A percentile compares a stretch with the other conserved stretches of the same genome.
phyloP scores from a whole-genome alignment of 2,329 filamentous ascomycete genomes.

The Fusarium mangiferae region DNA sequence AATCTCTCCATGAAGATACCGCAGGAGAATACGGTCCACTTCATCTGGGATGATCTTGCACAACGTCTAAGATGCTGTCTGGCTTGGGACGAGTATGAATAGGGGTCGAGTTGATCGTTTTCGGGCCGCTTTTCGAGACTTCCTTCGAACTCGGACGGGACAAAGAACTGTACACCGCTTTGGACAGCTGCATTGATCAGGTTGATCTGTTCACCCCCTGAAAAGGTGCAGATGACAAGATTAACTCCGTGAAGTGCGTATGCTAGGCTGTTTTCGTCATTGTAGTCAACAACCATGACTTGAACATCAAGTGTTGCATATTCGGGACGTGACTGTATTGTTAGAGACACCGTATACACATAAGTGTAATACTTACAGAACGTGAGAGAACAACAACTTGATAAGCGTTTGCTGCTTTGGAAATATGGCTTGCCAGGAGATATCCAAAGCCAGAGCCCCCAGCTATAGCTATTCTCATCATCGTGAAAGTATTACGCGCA shows the following conservation, averaged over 20 bases:
- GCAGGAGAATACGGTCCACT: slow-evolving; percentile 77
- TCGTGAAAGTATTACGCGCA: slow-evolving; percentile 32
- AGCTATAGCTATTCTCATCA: slow-evolving; percentile 62
- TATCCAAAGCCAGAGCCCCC: slow-evolving; percentile 58
- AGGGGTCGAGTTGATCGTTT: slow-evolving; percentile 70
- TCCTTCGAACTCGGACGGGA: slow-evolving; percentile 81
- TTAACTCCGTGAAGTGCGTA: slow-evolving; percentile 78
- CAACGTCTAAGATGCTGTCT: slow-evolving; percentile 67
- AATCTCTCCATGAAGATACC: slow-evolving; percentile 82
- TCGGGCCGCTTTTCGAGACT: slow-evolving; percentile 62
- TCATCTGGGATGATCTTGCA: slow-evolving; percentile 60
- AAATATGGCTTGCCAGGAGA: slow-evolving; percentile 64
- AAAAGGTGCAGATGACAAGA: slow-evolving; percentile 79
- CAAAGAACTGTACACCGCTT: slow-evolving; percentile 73
- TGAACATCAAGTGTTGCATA: slow-evolving; percentile 69
- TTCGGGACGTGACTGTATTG: slow-evolving; percentile 61
- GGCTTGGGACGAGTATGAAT: slow-evolving; percentile 60
- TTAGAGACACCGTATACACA: slow-evolving; percentile 25
- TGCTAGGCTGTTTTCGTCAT: slow-evolving; percentile 64
- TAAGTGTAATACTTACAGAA: slow-evolving; percentile 42
- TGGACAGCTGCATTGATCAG: slow-evolving; percentile 77
- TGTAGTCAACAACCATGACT: slow-evolving; percentile 75
- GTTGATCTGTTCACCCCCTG: slow-evolving; percentile 72
- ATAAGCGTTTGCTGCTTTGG: slow-evolving; percentile 67
- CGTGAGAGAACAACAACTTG: slow-evolving; percentile 77